Base-by-base conservation (phyloP, 169 alveolate genomes). In the Babesia bovis region DNA sequence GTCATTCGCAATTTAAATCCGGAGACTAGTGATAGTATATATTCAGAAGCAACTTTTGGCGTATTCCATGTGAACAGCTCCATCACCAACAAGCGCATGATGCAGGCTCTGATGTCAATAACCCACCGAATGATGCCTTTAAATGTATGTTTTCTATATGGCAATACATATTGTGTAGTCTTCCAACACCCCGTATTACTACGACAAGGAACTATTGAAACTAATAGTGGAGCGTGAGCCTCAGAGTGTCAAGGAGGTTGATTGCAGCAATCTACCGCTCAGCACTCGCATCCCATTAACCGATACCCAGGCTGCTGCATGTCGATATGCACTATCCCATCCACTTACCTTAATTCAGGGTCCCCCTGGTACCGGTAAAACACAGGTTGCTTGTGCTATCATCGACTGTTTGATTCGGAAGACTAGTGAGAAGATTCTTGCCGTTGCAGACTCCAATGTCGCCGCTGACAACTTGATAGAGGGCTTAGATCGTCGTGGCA, bases 321-420 rank as follows among this genome's bases (percentile, higher is more conserved):
- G 90, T 28, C 28, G 61, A 51, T 71, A 84, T 36, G 93, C 93
- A 2, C 30, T 88, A 0, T 56, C 72, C 23, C 71, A 85, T 59
- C 60, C 86, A 33, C 12, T 88, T 38, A 84, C 93, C 19, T 82
- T 88, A n/a, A 85, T 88, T 38, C 93, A 88, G 70, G 93, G 94
- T 5, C 94, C 94, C 7, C 94, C 94, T 35, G 94, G 94, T n/a
- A 90, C 94, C 10, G 94, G 94, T 23, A 90, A 90, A 65, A 90
- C 94, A 6, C 92, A 89, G 56, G 90, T 87, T 3, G 92, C 94
- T 0, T 86, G 92, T 67, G 92, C 94, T 0, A 86, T 86, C 35
- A 82, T 90, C 23, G 91, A 85, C 60, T 73, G 90, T 57, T 86
- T 90, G 91, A 61, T 59, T 13, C 35, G 82, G 49, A 65, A 56